Evolutionary conservation across 257 asterid genomes (phyloP).

Genomic region (Solanum lycopersicoides): DNA sequence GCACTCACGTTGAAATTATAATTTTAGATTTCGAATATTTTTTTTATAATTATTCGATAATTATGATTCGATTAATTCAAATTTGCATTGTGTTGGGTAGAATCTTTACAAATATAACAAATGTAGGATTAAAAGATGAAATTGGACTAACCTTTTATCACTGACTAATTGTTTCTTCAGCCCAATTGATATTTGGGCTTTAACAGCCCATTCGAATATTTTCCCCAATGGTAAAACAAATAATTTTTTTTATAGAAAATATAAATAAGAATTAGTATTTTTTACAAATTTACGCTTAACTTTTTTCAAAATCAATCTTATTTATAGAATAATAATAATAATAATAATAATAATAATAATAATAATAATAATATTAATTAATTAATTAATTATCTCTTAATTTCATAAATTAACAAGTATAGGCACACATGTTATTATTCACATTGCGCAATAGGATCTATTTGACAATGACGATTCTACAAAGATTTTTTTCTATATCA

Average conservation of each 20-base stretch:
- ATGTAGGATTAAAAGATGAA: not conserved
- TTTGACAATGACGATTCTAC: fast-evolving
- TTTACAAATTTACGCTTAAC: not conserved
- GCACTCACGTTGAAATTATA: not conserved
- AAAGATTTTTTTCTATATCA: no score
- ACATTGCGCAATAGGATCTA: no score
- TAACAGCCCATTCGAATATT: not conserved
- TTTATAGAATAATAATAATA: no score
- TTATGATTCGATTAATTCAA: not conserved
- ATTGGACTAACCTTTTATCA: not conserved
- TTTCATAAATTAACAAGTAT: not conserved
- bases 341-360: no score
- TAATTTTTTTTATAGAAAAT: no score
- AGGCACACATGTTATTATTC: not conserved
- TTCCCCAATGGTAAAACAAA: not conserved
- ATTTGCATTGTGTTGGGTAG: not conserved
- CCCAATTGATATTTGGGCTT: not conserved
- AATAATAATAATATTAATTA: no score
- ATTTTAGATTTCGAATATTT: no score
- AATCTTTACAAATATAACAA: not conserved
- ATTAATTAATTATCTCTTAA: not conserved
- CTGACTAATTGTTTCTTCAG: not conserved
- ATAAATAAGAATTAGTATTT: not conserved
- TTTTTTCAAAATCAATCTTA: not conserved
- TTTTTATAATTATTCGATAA: no score